Evolutionary conservation across 306 rosid species (phyloP).

Genomic region (Oxytropis ochrocephala): DNA sequence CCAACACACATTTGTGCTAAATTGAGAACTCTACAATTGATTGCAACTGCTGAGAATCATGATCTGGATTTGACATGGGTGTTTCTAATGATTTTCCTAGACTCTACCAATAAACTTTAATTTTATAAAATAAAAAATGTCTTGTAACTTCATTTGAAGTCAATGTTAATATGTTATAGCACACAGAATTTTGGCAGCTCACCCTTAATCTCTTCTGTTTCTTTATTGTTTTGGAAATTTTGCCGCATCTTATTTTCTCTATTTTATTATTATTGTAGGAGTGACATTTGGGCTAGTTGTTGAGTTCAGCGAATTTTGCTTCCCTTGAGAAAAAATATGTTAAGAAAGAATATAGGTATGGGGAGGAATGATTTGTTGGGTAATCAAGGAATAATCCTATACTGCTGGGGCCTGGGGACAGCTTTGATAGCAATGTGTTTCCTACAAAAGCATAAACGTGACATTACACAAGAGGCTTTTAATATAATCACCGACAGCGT

Average conservation of each 20-base stretch:
- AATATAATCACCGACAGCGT: constrained; percentile 29
- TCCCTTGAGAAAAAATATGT: not conserved
- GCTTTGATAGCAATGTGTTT: constrained; percentile 16
- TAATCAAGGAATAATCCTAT: constrained; percentile 21
- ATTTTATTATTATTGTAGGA: not conserved
- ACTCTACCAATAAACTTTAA: too few relatives aligned
- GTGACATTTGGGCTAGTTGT: not conserved
- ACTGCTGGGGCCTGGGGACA: constrained; percentile 16
- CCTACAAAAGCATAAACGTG: constrained; percentile 19
- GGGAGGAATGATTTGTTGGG: constrained; percentile 19
- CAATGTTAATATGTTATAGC: too few relatives aligned
- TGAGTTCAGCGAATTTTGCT: constrained; percentile 3
- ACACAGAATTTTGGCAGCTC: too few relatives aligned
- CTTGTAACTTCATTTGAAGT: too few relatives aligned
- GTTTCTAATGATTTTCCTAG: too few relatives aligned
- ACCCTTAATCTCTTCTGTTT: not conserved
- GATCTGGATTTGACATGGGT: too few relatives aligned
- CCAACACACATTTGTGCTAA: too few relatives aligned
- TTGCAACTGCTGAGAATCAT: too few relatives aligned
- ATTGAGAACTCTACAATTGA: too few relatives aligned
- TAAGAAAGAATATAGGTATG: not conserved
- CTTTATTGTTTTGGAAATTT: not conserved
- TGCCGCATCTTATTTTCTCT: not conserved
- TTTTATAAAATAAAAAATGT: too few relatives aligned
- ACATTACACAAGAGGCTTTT: constrained; percentile 14